These are phyloP conservation scores for Fusarium neocosmosporiellum DNA, from an alignment of 2,329 filamentous ascomycete genomes.

Conservation along the genomic window DNA sequence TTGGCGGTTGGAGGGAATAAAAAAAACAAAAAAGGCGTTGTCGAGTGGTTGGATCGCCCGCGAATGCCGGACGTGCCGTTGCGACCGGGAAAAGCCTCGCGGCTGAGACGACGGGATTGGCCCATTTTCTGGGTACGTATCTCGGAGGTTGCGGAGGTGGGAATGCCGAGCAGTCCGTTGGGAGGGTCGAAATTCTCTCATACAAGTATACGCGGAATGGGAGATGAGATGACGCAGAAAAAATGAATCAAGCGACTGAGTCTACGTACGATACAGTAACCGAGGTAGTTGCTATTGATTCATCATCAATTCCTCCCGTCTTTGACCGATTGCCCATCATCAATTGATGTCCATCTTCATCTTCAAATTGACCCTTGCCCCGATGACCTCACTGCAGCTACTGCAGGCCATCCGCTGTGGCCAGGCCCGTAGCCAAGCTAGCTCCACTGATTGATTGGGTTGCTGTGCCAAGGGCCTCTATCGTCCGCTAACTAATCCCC, in stretches of 20 bases:
- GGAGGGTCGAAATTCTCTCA: conserved; percentile 41
- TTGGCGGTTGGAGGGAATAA: conserved; percentile 14
- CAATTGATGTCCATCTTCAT: background rate
- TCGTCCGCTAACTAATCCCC: conserved; percentile 25
- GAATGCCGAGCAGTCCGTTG: conserved; percentile 42
- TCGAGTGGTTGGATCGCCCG: conserved; percentile 23
- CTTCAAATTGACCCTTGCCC: conserved; percentile 12
- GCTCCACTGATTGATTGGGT: conserved; percentile 33
- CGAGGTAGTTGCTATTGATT: background rate
- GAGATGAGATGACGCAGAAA: conserved; percentile 3
- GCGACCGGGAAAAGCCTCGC: conserved; percentile 40
- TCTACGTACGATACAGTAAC: background rate
- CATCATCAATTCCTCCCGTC: background rate
- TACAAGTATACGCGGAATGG: conserved; percentile 18
- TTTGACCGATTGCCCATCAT: background rate
- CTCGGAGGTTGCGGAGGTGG: conserved; percentile 42
- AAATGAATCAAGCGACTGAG: background rate
- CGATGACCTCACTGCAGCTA: conserved; percentile 41
- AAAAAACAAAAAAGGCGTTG: background rate
- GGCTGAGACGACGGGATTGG: conserved; percentile 35
- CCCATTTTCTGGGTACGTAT: conserved; percentile 38
- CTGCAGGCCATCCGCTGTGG: background rate
- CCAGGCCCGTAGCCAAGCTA: conserved; percentile 2
- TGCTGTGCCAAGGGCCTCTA: conserved; percentile 15
- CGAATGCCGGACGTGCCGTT: conserved; percentile 42